Evolutionary conservation across 129 eudicot genomes (phyloP).

Genomic region (Lactuca sativa): DNA sequence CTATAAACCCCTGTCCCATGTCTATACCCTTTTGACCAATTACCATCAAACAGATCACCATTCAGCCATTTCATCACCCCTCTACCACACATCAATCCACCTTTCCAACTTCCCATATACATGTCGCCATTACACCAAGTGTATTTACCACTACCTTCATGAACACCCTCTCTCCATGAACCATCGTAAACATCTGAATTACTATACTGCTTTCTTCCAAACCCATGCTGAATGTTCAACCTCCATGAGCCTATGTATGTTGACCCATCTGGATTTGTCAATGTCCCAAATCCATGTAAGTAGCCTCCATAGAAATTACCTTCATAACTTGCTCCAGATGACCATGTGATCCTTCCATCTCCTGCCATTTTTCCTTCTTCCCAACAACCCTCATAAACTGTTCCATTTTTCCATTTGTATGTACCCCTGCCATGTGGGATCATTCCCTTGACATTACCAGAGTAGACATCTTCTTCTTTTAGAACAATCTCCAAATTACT

Average conservation of each 20-base stretch:
- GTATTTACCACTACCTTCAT: slow-evolving; percentile 91
- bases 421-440: slow-evolving; percentile 84
- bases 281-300: slow-evolving; percentile 83
- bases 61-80: slow-evolving; percentile 94
- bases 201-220: slow-evolving; percentile 75
- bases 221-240: slow-evolving; percentile 73
- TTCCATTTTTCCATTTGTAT: slow-evolving; percentile 87
- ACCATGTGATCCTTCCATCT: slow-evolving; percentile 70
- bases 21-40: slow-evolving; percentile 74
- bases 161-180: slow-evolving; percentile 87
- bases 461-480: slow-evolving; percentile 64
- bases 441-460: slow-evolving; percentile 52
- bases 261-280: slow-evolving; percentile 62
- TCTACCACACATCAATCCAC: slow-evolving; percentile 84
- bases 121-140: slow-evolving; percentile 69
- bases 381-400: slow-evolving; percentile 89
- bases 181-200: slow-evolving; percentile 89
- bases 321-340: slow-evolving; percentile 66
- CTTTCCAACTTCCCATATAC: slow-evolving; percentile 91
- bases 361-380: slow-evolving; percentile 95
- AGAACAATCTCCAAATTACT: slow-evolving; percentile 43
- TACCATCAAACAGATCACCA: slow-evolving; percentile 92
- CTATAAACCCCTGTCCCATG: slow-evolving; percentile 89
- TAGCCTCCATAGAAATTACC: slow-evolving; percentile 96
- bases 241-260: slow-evolving; percentile 83